phyloP scores from a whole-genome alignment of 495 filamentous ascomycete species.

The Schizothecium vesticola region DNA sequence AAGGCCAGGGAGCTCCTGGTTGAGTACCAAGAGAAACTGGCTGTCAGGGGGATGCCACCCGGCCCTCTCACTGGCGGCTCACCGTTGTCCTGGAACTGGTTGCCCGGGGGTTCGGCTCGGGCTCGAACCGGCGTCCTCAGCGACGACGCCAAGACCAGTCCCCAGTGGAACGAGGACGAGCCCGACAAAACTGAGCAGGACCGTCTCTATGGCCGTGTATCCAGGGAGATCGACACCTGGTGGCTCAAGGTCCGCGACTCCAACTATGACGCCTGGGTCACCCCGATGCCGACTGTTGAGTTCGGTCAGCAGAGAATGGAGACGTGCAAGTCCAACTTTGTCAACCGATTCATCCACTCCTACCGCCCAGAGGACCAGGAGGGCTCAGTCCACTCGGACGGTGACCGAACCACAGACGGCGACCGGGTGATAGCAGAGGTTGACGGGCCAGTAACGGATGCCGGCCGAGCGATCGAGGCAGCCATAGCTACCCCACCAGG shows the following conservation, averaged over 20 bases:
- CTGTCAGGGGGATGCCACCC: constrained; percentile 24
- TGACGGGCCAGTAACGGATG: neutral
- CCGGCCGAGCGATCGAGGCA: neutral
- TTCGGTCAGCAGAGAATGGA: constrained; percentile 45
- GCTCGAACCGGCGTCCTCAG: constrained; percentile 28
- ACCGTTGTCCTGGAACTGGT: constrained; percentile 40
- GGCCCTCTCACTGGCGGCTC: constrained; percentile 33
- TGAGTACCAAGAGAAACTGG: constrained; percentile 31
- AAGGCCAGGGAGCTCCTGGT: constrained; percentile 35
- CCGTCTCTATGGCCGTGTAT: constrained; percentile 47
- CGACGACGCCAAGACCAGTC: constrained; percentile 29
- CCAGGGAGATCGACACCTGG: constrained; percentile 52
- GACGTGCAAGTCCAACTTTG: constrained; percentile 42
- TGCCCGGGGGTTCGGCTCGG: constrained; percentile 27
- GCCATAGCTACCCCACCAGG: constrained; percentile 45
- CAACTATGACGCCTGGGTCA: constrained; percentile 49
- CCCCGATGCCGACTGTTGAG: constrained; percentile 47
- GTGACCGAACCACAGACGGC: neutral
- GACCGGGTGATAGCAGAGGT: neutral
- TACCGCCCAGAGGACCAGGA: constrained; percentile 64
- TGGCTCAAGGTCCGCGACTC: constrained; percentile 50
- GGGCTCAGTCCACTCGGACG: constrained; percentile 35
- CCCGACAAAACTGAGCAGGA: constrained; percentile 48
- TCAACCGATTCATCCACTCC: constrained; percentile 43
- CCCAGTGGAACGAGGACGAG: constrained; percentile 41